phyloP scores from a whole-genome alignment of 495 filamentous ascomycete species.

The Talaromyces nanjingensis region DNA sequence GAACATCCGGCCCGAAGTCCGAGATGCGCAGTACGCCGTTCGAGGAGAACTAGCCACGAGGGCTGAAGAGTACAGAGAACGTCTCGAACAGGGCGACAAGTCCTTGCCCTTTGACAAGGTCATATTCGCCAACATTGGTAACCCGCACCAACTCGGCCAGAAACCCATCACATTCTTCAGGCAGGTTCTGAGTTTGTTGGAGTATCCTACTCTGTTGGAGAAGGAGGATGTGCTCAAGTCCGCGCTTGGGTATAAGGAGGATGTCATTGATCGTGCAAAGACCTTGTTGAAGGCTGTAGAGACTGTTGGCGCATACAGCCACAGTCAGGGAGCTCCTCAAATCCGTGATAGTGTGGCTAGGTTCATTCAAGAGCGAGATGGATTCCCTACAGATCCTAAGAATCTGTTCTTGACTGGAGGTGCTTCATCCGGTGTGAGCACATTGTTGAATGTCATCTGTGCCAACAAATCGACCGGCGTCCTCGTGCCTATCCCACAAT shows the following conservation, averaged over 20 bases:
- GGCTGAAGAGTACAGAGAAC: constrained; percentile 79
- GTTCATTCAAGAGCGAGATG: constrained; percentile 89
- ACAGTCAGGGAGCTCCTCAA: constrained; percentile 77
- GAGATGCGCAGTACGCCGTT: constrained; percentile 87
- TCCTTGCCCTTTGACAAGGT: constrained; percentile 79
- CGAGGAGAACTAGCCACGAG: constrained; percentile 89
- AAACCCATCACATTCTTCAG: constrained; percentile 99
- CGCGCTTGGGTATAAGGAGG: constrained; percentile 70
- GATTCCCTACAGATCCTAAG: constrained; percentile 68
- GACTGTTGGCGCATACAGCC: constrained; percentile 93
- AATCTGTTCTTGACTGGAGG: constrained; percentile 84
- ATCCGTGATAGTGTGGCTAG: constrained; percentile 85
- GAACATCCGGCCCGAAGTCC: constrained; percentile 88
- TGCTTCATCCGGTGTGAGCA: constrained; percentile 90
- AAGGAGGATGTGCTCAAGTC: constrained; percentile 62
- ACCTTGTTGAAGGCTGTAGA: constrained; percentile 73
- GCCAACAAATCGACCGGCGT: constrained; percentile 71
- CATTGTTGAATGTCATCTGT: constrained; percentile 85
- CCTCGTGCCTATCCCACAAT: constrained; percentile 93
- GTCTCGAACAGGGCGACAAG: constrained; percentile 52
- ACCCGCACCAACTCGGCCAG: constrained; percentile 97
- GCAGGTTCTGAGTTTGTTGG: constrained; percentile 89
- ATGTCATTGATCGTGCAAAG: constrained; percentile 79
- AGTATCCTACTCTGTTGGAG: constrained; percentile 79
- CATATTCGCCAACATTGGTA: constrained; percentile 97